phyloP scores from a whole-genome alignment of 139 green algal genomes.

The Axilococcus clingmanii region DNA sequence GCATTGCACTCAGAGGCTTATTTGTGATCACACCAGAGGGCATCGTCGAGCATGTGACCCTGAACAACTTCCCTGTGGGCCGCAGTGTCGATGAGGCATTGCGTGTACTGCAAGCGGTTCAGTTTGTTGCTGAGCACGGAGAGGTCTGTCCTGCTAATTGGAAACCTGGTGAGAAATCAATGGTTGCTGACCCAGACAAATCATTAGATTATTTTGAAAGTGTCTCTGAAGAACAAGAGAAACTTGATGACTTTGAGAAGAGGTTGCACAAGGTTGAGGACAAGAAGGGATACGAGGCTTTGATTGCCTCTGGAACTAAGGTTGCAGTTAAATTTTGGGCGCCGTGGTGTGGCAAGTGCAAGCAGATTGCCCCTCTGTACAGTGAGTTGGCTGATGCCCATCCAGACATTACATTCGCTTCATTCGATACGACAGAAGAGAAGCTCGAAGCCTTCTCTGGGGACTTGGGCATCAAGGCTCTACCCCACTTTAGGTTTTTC shows the following conservation, averaged over 20 bases:
- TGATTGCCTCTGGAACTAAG: slow-evolving; percentile 21
- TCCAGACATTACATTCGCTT: slow-evolving; percentile 49
- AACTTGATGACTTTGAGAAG: slow-evolving; percentile 3
- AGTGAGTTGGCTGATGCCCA: slow-evolving; percentile 58
- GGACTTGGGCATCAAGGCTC: slow-evolving; percentile 52
- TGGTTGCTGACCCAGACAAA: slow-evolving; percentile 72
- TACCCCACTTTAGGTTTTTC: slow-evolving; percentile 72
- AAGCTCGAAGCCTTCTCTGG: slow-evolving; percentile 41
- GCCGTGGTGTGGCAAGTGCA: slow-evolving; percentile 54
- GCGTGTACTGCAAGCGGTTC: slow-evolving; percentile 85
- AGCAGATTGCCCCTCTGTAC: slow-evolving; percentile 57
- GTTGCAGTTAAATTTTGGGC: slow-evolving; percentile 42
- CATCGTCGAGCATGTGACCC: slow-evolving; percentile 86
- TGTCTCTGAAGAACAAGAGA: slow-evolving; percentile 3
- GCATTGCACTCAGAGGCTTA: slow-evolving; percentile 72
- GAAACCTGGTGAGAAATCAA: slow-evolving; percentile 85
- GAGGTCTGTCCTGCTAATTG: slow-evolving; percentile 82
- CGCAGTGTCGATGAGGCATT: slow-evolving; percentile 95
- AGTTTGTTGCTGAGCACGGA: slow-evolving; percentile 75
- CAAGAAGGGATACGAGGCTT: slow-evolving; percentile 26
- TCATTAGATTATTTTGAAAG: slow-evolving; percentile 68
- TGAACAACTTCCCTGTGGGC: slow-evolving; percentile 96
- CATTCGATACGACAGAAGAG: slow-evolving; percentile 62
- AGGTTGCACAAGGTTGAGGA: slow-evolving; percentile 18
- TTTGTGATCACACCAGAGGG: slow-evolving; percentile 89